Evolutionary conservation across 1,284 basidiomycete genomes (phyloP).

Genomic region (Ustilago shanxiensis): DNA sequence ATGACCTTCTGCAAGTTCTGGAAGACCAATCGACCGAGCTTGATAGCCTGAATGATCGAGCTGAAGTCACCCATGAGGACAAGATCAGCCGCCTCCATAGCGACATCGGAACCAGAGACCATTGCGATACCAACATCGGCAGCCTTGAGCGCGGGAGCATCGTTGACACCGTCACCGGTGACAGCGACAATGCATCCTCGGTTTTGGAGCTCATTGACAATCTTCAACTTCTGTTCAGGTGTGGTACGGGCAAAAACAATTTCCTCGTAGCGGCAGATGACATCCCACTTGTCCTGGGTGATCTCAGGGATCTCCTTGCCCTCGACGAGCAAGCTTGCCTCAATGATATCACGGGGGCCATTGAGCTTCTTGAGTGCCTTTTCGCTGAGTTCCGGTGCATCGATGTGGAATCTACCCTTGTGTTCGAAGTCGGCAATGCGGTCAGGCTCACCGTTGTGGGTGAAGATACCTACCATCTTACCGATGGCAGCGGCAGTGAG

Average conservation of each 20-base stretch:
- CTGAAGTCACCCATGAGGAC: conserved; percentile 61
- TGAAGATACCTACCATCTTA: conserved; percentile 76
- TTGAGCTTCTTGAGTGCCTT: conserved; percentile 40
- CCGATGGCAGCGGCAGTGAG: conserved; percentile 77
- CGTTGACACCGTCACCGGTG: conserved; percentile 80
- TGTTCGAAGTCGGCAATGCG: conserved; percentile 71
- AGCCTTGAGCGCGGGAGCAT: conserved; percentile 74
- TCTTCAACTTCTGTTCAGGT: conserved; percentile 78
- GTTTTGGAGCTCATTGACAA: conserved; percentile 77
- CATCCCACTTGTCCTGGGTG: conserved; percentile 71
- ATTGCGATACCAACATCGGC: conserved; percentile 74
- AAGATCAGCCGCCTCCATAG: conserved; percentile 67
- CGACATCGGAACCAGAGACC: conserved; percentile 72
- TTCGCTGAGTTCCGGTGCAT: conserved; percentile 44
- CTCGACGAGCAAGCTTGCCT: conserved; percentile 39
- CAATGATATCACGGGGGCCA: conserved; percentile 39
- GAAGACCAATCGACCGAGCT: conserved; percentile 76
- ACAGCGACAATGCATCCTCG: conserved; percentile 75
- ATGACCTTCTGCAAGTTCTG: conserved; percentile 77
- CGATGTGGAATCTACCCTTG: conserved; percentile 25
- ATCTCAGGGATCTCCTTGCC: conserved; percentile 46
- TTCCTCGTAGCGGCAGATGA: conserved; percentile 76
- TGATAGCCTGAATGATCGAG: conserved; percentile 60
- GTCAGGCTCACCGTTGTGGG: conserved; percentile 67
- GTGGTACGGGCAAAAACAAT: conserved; percentile 81